Conservation (phyloP, 768 basidiomycete species). For the Aureoboletus auriporus region DNA sequence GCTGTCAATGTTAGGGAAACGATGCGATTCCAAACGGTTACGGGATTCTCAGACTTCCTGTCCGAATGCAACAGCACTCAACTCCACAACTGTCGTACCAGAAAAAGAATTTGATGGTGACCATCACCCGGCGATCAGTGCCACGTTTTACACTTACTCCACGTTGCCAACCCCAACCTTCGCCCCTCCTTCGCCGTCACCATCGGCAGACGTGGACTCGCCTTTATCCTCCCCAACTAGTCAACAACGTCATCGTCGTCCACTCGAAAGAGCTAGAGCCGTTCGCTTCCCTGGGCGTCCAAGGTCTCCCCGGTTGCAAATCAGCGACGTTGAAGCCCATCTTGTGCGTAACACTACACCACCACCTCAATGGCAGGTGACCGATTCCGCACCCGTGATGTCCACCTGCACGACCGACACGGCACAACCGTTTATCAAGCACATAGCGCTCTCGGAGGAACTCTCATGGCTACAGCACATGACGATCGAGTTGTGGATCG, state of each 20-base stretch:
- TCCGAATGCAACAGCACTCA: constrained; percentile 11
- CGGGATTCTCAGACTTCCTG: constrained; percentile 15
- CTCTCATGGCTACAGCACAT: constrained; percentile 53
- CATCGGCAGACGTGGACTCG: constrained; percentile 23
- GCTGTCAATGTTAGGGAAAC: neutral
- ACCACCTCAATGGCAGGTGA: constrained; percentile 13
- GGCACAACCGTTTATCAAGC: constrained; percentile 10
- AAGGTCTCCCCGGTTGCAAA: constrained; percentile 21
- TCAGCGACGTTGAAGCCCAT: constrained; percentile 11
- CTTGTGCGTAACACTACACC: neutral
- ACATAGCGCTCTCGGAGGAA: constrained; percentile 31
- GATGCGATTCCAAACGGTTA: neutral
- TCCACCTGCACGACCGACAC: constrained; percentile 4
- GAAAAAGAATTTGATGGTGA: constrained; percentile 19
- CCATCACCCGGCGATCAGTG: constrained; percentile 6
- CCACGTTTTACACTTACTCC: constrained; percentile 24
- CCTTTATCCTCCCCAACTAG: constrained; percentile 18
- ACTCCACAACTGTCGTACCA: constrained; percentile 5
- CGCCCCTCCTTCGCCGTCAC: constrained; percentile 28
- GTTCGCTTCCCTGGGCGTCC: constrained; percentile 27
- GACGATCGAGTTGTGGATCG: constrained; percentile 64
- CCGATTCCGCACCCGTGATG: constrained; percentile 3
- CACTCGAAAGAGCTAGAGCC: constrained; percentile 30
- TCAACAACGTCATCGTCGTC: constrained; percentile 25
- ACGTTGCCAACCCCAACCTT: constrained; percentile 25